Evolutionary conservation across 805 yeast genomes (phyloP).

Genomic region (Hemisphaericaspora nanyangensis): DNA sequence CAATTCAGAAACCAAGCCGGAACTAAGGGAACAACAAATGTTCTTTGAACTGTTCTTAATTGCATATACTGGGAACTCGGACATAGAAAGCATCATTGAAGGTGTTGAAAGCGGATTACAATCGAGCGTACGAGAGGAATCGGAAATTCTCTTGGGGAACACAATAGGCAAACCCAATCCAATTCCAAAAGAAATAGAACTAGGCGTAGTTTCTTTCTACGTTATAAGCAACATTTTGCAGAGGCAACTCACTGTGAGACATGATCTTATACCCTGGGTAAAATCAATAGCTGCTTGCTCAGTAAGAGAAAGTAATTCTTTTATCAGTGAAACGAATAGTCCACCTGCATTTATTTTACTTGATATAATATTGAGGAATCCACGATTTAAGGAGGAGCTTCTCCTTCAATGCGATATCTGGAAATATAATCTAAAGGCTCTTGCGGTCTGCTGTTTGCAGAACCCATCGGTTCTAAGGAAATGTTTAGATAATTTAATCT

Average conservation of each 20-base stretch:
- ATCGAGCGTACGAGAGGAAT: background rate
- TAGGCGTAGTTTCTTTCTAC: conserved; percentile 1
- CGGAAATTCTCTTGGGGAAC: background rate
- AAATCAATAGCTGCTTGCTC: conserved; percentile 26
- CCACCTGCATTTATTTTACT: conserved; percentile 38
- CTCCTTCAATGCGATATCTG: conserved; percentile 36
- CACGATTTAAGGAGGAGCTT: conserved; percentile 27
- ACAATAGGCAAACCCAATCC: background rate
- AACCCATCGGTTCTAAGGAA: conserved; percentile 15
- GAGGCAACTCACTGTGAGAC: background rate
- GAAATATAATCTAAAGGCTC: conserved; percentile 21
- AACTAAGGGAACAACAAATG: background rate
- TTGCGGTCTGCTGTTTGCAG: conserved; percentile 19
- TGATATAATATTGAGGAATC: conserved; percentile 38
- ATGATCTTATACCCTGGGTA: conserved; percentile 25
- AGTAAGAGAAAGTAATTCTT: conserved; percentile 29
- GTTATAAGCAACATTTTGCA: background rate
- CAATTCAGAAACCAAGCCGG: background rate
- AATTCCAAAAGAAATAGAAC: background rate
- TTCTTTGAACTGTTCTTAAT: too few relatives aligned
- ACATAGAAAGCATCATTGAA: too few relatives aligned
- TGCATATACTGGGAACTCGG: too few relatives aligned
- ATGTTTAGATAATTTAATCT: conserved; percentile 24
- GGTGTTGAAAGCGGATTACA: too few relatives aligned
- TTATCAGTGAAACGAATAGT: conserved; percentile 21